These are phyloP conservation scores for Lentinula raphanica DNA, from an alignment of 768 basidiomycete species.

Conservation along the genomic window DNA sequence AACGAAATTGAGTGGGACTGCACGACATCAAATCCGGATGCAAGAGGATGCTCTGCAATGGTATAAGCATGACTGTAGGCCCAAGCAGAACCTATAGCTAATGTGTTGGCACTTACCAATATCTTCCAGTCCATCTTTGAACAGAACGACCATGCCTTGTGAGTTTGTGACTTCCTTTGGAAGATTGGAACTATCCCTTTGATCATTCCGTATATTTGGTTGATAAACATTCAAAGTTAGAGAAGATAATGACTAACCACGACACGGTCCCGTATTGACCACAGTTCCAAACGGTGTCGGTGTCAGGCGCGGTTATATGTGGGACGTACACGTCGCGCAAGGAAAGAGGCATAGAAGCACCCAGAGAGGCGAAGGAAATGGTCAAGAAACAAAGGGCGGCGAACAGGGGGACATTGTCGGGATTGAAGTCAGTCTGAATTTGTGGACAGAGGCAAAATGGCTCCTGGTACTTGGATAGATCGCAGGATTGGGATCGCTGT, in stretches of 20 bases:
- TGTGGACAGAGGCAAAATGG: not conserved
- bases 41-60: slow-evolving; percentile 17
- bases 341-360: slow-evolving; percentile 6
- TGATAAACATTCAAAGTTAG: too few species aligned
- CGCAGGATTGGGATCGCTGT: not conserved
- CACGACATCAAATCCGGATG: slow-evolving; percentile 11
- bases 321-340: slow-evolving; percentile 22
- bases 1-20: slow-evolving; percentile 4
- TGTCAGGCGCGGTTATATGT: slow-evolving; percentile 11
- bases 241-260: slow-evolving; percentile 19
- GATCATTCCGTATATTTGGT: too few species aligned
- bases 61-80: not conserved
- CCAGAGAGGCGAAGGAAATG: slow-evolving; percentile 10
- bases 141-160: slow-evolving; percentile 15
- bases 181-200: slow-evolving; percentile 16
- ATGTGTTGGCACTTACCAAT: not conserved
- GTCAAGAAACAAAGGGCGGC: slow-evolving; percentile 13
- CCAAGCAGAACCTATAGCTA: not conserved
- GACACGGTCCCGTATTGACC: slow-evolving; percentile 19
- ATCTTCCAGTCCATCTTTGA: not conserved
- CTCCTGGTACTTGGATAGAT: too few species aligned
- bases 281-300: slow-evolving; percentile 17
- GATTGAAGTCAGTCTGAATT: not conserved
- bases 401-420: slow-evolving; percentile 9
- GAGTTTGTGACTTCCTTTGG: slow-evolving; percentile 20